These are phyloP conservation scores for Rhizopogon vinicolor DNA, from an alignment of 768 basidiomycete genomes.

Conservation along the genomic window DNA sequence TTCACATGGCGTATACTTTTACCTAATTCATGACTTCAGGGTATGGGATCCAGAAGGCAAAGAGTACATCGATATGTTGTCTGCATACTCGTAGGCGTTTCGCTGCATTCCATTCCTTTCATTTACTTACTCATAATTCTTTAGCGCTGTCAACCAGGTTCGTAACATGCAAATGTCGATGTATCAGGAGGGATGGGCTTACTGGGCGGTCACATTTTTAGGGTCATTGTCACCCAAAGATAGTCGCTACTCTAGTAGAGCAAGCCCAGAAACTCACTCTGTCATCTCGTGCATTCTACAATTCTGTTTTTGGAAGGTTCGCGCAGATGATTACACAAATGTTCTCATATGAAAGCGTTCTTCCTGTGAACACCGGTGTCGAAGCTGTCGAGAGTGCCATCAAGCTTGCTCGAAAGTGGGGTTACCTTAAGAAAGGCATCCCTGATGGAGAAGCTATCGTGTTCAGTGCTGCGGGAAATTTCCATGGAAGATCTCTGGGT, in stretches of 20 bases:
- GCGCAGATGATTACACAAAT: conserved; percentile 78
- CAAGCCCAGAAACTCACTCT: conserved; percentile 91
- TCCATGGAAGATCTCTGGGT: conserved; percentile 91
- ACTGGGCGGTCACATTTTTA: conserved; percentile 20
- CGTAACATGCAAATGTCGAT: conserved; percentile 16
- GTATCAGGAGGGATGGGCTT: conserved; percentile 1
- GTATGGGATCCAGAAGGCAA: conserved; percentile 96
- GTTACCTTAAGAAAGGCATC: conserved; percentile 82
- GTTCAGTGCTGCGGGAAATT: conserved; percentile 84
- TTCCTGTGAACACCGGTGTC: conserved; percentile 99
- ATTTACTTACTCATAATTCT: conserved; percentile 4
- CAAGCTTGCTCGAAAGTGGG: conserved; percentile 97
- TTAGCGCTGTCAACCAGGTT: conserved; percentile 85
- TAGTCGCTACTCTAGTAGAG: conserved; percentile 72
- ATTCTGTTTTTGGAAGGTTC: conserved; percentile 86
- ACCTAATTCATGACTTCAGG: conserved; percentile 24
- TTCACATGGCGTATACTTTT: conserved; percentile 8
- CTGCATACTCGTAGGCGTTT: conserved; percentile 85
- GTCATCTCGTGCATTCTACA: conserved; percentile 96
- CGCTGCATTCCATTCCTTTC: conserved; percentile 1
- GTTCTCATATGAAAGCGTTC: conserved; percentile 92
- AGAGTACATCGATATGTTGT: conserved; percentile 97
- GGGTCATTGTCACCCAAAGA: conserved; percentile 91
- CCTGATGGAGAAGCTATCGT: conserved; percentile 81
- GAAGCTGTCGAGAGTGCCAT: conserved; percentile 98